Conservation (phyloP, 805 yeast genomes). For the Starmera dryadoides region DNA sequence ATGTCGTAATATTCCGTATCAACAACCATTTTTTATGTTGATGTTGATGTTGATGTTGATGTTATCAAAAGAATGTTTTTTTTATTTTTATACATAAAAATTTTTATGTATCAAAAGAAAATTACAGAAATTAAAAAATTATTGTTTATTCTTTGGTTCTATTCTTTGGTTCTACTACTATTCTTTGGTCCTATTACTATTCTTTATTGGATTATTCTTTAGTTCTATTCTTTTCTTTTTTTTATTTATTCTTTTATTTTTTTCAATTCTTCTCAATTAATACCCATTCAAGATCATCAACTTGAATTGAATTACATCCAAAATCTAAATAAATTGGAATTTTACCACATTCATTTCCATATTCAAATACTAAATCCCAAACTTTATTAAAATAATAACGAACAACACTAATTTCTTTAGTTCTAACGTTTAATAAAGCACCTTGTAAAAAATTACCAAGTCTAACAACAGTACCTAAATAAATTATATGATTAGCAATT, state of each 20-base stretch:
- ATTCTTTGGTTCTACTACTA: too few species aligned
- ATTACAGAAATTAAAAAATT: too few species aligned
- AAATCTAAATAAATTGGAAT: slow-evolving; percentile 12
- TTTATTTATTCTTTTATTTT: too few species aligned
- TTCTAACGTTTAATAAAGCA: slow-evolving; percentile 23
- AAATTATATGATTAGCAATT: slow-evolving; percentile 8
- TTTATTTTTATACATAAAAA: too few species aligned
- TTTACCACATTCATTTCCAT: slow-evolving; percentile 12
- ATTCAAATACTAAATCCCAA: slow-evolving; percentile 11
- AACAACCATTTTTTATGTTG: slow-evolving; percentile 46
- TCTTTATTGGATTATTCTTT: too few species aligned
- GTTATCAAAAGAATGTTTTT: too few species aligned
- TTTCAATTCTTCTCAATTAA: slow-evolving; percentile 8
- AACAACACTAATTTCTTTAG: slow-evolving; percentile 12
- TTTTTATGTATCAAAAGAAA: too few species aligned
- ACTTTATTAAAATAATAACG: slow-evolving; percentile 9
- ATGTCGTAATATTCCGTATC: slow-evolving; percentile 71
- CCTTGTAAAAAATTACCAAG: slow-evolving; percentile 51
- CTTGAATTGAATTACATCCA: slow-evolving; percentile 3
- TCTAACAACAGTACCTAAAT: slow-evolving; percentile 37
- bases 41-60: not conserved
- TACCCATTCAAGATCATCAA: slow-evolving; percentile 11
- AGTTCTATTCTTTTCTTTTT: too few species aligned
- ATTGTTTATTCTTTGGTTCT: too few species aligned
- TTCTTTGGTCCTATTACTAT: too few species aligned